These are phyloP conservation scores for Leptosphaerulina australis DNA, from an alignment of 2,329 filamentous ascomycete species.

Conservation along the genomic window DNA sequence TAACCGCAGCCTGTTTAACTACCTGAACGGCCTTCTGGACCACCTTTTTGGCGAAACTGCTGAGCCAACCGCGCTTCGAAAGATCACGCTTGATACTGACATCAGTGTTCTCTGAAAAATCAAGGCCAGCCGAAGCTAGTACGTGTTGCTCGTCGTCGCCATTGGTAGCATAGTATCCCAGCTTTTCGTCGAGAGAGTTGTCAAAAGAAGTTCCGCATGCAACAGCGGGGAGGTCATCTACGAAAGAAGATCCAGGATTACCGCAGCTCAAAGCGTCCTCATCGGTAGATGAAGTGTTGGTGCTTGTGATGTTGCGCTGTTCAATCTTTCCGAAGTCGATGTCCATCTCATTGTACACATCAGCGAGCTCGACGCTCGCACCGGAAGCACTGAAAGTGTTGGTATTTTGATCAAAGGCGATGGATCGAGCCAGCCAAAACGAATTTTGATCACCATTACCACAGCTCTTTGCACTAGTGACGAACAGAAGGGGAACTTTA, in stretches of 20 bases:
- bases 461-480: constrained; percentile 14
- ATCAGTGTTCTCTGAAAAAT: background rate
- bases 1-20: constrained; percentile 1
- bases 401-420: constrained; percentile 3
- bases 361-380: constrained; percentile 4
- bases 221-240: constrained; percentile 11
- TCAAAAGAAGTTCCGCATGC: constrained; percentile 15
- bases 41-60: constrained; percentile 1
- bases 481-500: constrained; percentile 8
- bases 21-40: constrained; percentile 2
- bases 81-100: constrained; percentile 2
- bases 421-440: constrained; percentile 13
- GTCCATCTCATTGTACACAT: constrained; percentile 15
- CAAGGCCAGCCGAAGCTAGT: constrained; percentile 4
- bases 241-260: constrained; percentile 12
- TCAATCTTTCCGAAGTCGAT: constrained; percentile 17
- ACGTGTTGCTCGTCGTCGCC: constrained; percentile 13
- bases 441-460: constrained; percentile 15
- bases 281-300: background rate
- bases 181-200: constrained; percentile 6
- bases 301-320: constrained; percentile 7
- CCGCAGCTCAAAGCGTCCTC: constrained; percentile 8
- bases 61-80: constrained; percentile 10
- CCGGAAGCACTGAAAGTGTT: constrained; percentile 14
- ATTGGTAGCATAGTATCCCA: constrained; percentile 9